phyloP scores from a whole-genome alignment of 306 rosid species.

The Vigna reflexopilosa region DNA sequence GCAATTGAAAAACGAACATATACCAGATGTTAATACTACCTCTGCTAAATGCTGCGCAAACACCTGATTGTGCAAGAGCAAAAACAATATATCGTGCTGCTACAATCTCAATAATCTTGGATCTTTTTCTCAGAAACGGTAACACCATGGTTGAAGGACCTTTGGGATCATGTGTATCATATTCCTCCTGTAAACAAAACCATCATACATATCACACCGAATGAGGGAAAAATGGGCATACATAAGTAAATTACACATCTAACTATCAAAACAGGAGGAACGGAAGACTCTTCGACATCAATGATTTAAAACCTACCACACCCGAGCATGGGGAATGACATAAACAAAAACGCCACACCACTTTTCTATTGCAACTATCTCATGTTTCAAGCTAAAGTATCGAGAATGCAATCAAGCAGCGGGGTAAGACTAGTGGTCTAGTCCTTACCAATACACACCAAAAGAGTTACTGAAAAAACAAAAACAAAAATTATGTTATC shows the following conservation, averaged over 20 bases:
- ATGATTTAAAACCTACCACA: constrained; percentile 29
- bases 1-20: constrained; percentile 1
- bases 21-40: constrained; percentile 42
- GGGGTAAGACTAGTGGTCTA: background rate
- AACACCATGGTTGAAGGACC: constrained; percentile 60
- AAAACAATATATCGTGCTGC: constrained; percentile 71
- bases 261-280: constrained; percentile 26
- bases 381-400: background rate
- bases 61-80: constrained; percentile 74
- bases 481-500: background rate
- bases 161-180: constrained; percentile 71
- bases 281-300: constrained; percentile 6
- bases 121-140: constrained; percentile 64
- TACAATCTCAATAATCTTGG: constrained; percentile 67
- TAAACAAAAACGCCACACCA: background rate
- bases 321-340: background rate
- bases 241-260: constrained; percentile 13
- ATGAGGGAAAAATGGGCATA: background rate
- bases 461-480: background rate
- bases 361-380: background rate
- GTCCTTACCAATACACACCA: constrained; percentile 20
- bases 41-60: constrained; percentile 73
- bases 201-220: constrained; percentile 18
- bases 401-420: background rate
- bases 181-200: constrained; percentile 59